Base-by-base conservation (phyloP, 768 basidiomycete genomes). In the Mycena haematopus region DNA sequence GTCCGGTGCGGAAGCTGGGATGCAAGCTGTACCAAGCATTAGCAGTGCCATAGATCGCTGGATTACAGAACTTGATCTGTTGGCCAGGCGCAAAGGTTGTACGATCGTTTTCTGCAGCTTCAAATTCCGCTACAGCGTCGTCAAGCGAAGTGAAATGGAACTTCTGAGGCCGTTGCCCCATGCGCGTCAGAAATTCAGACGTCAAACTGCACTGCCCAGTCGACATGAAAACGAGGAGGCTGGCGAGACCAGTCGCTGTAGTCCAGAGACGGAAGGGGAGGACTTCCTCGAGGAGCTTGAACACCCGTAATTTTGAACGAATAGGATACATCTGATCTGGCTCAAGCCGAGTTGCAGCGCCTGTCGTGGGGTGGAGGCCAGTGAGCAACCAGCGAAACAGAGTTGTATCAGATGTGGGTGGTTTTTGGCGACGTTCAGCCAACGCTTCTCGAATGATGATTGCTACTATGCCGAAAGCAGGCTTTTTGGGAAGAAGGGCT, bases 141-240 rank as follows among this genome's bases (percentile, higher is more conserved):
- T 49, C 36, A 24, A 54, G 57, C 31, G 38, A 29, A 15, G 14
- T 15, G 29, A 52, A 58, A 33, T 38, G 33, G 31, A 51, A 35
- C 33, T 51, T 51, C 13, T 9, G 31, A 8, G 19, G 14, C 4
- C n/a, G 5, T 22, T 11, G 6, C 19, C 11, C 6, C 9, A 9
- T n/a, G 9, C n/a, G n/a, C 15, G 46, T 40, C 11, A 59, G 38
- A 33, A 67, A 67, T 6, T 14, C 38, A 4, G n/a, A 2, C 13
- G 65, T 67, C 14, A n/a, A n/a, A 13, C 45, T 63, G 4, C 65
- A 57, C 42, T 67, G 65, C 2, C 65, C 65, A n/a, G 65, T 67
- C 17, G 56, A 52, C 33, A 63, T 63, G 40, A 46, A 58, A 14
- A 50, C 58, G 27, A 67, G 57, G 4, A 67, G 25, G 40, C 53